phyloP scores from a whole-genome alignment of 2,329 filamentous ascomycete genomes.

The Paracorniculantispora psalliotae region DNA sequence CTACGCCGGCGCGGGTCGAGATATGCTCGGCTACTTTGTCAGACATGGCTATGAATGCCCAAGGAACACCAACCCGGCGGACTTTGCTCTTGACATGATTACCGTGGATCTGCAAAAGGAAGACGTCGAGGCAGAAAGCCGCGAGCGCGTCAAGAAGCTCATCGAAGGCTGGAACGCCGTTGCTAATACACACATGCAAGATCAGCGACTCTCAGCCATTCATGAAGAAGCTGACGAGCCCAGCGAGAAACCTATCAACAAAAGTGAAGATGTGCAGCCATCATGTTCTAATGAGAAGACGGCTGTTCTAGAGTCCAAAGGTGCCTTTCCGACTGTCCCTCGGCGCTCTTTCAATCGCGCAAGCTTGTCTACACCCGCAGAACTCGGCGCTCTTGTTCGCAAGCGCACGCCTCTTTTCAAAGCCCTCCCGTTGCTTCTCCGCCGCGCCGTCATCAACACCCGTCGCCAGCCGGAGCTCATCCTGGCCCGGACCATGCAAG shows the following conservation, averaged over 20 bases:
- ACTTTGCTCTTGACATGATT: conserved; percentile 72
- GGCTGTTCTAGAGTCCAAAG: conserved; percentile 13
- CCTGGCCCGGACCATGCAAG: conserved; percentile 62
- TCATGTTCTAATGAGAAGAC: conserved; percentile 3
- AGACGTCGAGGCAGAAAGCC: conserved; percentile 55
- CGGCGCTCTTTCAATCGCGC: conserved; percentile 39
- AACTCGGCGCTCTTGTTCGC: conserved; percentile 64
- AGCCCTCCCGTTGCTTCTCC: conserved; percentile 63
- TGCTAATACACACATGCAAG: conserved; percentile 7
- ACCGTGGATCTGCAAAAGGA: conserved; percentile 69
- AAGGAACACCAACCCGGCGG: conserved; percentile 67
- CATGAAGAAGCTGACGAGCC: conserved; percentile 24
- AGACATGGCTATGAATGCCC: conserved; percentile 60
- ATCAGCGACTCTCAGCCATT: conserved; percentile 23
- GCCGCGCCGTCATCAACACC: conserved; percentile 64
- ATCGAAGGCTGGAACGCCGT: conserved; percentile 51
- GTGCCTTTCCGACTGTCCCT: conserved; percentile 19
- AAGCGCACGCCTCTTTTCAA: conserved; percentile 55
- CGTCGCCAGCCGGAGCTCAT: conserved; percentile 60
- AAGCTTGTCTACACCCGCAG: conserved; percentile 60
- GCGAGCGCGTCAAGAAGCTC: conserved; percentile 56
- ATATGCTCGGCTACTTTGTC: conserved; percentile 63
- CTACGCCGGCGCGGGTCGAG: conserved; percentile 57
- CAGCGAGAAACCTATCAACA: conserved; percentile 19
- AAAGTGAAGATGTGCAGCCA: not conserved